A percentile compares a stretch with the other conserved stretches of the same genome.
These are phyloP conservation scores for Beauveria asiatica DNA, from an alignment of 2,329 filamentous ascomycete species.

Conservation along the genomic window DNA sequence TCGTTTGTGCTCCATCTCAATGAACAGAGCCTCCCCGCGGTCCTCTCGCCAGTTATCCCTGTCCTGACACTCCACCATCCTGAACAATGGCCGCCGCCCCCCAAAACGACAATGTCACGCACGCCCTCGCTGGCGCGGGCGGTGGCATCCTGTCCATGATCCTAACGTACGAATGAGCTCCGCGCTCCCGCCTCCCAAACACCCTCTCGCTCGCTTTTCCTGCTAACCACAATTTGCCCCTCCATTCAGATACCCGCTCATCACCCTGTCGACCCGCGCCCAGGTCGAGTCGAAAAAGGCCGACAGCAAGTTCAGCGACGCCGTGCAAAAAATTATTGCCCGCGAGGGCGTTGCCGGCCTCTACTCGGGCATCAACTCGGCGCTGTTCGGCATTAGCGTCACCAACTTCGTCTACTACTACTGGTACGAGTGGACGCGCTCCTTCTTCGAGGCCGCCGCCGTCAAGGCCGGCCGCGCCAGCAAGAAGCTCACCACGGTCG, in stretches of 20 bases:
- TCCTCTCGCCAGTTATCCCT: not conserved
- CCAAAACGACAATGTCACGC: constrained; percentile 93
- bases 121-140: constrained; percentile 86
- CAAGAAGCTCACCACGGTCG: constrained; percentile 79
- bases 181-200: too few species aligned
- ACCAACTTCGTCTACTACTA: constrained; percentile 99
- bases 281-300: constrained; percentile 96
- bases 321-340: constrained; percentile 77
- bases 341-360: constrained; percentile 84
- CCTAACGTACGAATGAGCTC: constrained; percentile 57
- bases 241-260: constrained; percentile 71
- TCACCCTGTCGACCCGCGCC: constrained; percentile 92
- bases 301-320: constrained; percentile 73
- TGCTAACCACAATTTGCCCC: not conserved
- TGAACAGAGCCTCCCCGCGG: not conserved
- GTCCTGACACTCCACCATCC: constrained; percentile 3
- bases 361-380: constrained; percentile 87
- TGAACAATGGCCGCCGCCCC: constrained; percentile 45
- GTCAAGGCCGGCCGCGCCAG: constrained; percentile 61
- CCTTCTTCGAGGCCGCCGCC: constrained; percentile 75
- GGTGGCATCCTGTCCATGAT: constrained; percentile 94
- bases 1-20: not conserved
- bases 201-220: not conserved
- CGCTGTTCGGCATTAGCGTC: constrained; percentile 93
- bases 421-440: constrained; percentile 97